Base-by-base conservation (phyloP, 371 early-diverging fungal genomes). In the Mortierella sp. region DNA sequence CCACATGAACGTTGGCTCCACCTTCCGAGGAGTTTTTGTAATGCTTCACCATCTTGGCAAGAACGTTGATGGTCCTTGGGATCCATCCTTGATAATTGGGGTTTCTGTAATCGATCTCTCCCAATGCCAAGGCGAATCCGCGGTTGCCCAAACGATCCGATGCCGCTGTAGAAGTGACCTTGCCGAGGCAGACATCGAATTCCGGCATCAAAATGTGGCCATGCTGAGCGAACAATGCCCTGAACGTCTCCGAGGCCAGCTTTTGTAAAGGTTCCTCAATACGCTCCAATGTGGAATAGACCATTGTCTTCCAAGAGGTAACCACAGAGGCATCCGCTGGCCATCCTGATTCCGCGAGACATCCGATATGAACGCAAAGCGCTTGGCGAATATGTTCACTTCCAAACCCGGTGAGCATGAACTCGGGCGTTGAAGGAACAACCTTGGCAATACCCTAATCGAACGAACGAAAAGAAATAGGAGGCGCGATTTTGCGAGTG, bases 221-320 rank as follows among this genome's bases (percentile, higher is more conserved):
- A 61, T 85, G 86, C 0, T 80, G 63, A 0, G 64, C 57, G 16
- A 84, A 78, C 18, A 87, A 14, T 1, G 86, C 82, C 9, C 82
- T 82, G 64, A 85, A 86, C 1, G 93, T 89, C 9, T 48, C 57
- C 0, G 89, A 86, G 14, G 92, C 93, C 51, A 80, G 80, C 14
- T 78, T 80, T 50, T 92, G 93, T 8, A 93, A 84, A 43, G 72
- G 73, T 54, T 91, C 91, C 61, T 93, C 94, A 42, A 86, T 86
- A 12, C 94, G 86, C 50, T 86, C 86, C 48, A 93, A 73, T 8
- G 89, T 87, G 12, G 79, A 71, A 30, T 83, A 63, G 0, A 93
- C 76, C 6, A 93, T 42, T 0, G 56, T 43, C 69, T 85, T 86
- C 87, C 88, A 89, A 16, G 71, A 63, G 8, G 51, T 51, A 41